phyloP scores from a whole-genome alignment of 2,329 filamentous ascomycete genomes.

The Penicillium sp. region DNA sequence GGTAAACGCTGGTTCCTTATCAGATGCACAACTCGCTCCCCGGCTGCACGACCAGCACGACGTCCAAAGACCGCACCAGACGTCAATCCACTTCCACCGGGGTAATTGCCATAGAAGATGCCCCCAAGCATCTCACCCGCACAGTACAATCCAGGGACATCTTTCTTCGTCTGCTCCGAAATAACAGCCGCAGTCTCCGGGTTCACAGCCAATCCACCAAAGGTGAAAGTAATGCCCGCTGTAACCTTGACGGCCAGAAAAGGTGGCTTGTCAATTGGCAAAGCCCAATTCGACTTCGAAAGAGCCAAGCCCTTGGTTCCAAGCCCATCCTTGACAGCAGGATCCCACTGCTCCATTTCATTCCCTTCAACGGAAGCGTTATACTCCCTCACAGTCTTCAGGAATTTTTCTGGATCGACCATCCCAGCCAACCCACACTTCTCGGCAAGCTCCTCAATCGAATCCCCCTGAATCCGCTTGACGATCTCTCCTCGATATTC shows the following conservation, averaged over 20 bases:
- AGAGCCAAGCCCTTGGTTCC: conserved; percentile 44
- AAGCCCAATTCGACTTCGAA: conserved; percentile 67
- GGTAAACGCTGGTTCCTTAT: neutral
- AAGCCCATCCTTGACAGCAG: conserved; percentile 61
- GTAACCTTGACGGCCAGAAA: conserved; percentile 66
- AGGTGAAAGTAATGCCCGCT: conserved; percentile 69
- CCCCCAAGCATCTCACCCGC: conserved; percentile 68
- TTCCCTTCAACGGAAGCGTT: conserved; percentile 58
- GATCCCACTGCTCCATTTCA: conserved; percentile 55
- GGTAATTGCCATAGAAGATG: conserved; percentile 65
- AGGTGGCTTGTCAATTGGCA: conserved; percentile 57
- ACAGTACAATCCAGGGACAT: conserved; percentile 61
- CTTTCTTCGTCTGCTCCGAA: conserved; percentile 43
- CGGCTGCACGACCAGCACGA: conserved; percentile 27
- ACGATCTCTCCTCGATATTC: conserved; percentile 38
- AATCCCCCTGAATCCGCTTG: no score
- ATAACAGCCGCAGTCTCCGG: conserved; percentile 57
- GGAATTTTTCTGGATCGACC: conserved; percentile 51
- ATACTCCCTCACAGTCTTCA: conserved; percentile 56
- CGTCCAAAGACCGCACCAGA: conserved; percentile 62
- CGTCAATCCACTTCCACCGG: conserved; percentile 63
- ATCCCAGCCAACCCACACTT: conserved; percentile 38
- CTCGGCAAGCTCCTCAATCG: no score
- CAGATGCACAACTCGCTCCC: neutral
- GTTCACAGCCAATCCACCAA: conserved; percentile 62